Evolutionary conservation across 768 basidiomycete genomes (phyloP).

Genomic region (Trametes villosa): DNA sequence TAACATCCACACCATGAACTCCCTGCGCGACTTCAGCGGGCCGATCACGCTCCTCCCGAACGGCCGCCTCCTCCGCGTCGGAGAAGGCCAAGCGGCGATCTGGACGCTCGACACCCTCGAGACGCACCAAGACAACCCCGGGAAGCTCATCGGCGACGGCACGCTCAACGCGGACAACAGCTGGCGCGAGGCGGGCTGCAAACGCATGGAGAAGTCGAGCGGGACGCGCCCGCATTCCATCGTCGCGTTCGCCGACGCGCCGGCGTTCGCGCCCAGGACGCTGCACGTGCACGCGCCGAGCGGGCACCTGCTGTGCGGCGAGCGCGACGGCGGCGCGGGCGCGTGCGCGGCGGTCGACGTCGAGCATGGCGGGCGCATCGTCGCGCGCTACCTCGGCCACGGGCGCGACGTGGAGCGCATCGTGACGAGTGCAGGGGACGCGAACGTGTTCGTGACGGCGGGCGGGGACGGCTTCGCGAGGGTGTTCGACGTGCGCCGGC

Average conservation of each 20-base stretch:
- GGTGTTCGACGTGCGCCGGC: slow-evolving; percentile 43
- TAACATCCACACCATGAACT: slow-evolving; percentile 40
- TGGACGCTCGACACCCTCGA: slow-evolving; percentile 42
- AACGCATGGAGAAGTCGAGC: too few relatives aligned
- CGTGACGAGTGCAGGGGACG: slow-evolving; percentile 41
- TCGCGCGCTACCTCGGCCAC: slow-evolving; percentile 42
- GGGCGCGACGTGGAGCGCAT: slow-evolving; percentile 38
- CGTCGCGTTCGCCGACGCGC: slow-evolving; percentile 19
- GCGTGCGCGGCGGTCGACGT: slow-evolving; percentile 36
- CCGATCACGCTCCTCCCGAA: slow-evolving; percentile 37
- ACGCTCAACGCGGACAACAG: slow-evolving; percentile 31
- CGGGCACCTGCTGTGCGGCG: slow-evolving; percentile 31
- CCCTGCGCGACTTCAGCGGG: slow-evolving; percentile 28
- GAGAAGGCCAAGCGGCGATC: slow-evolving; percentile 37
- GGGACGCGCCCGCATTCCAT: slow-evolving; percentile 5
- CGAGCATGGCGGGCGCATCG: slow-evolving; percentile 39
- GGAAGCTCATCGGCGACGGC: slow-evolving; percentile 23
- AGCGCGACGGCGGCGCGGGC: slow-evolving; percentile 12
- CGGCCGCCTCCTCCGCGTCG: slow-evolving; percentile 39
- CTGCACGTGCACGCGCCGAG: slow-evolving; percentile 35
- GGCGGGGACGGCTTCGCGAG: slow-evolving; percentile 44
- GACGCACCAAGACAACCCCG: slow-evolving; percentile 25
- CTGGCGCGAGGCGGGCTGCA: too few relatives aligned
- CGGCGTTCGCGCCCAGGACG: neutral
- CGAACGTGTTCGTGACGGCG: slow-evolving; percentile 41